These are phyloP conservation scores for Podospora conica DNA, from an alignment of 495 filamentous ascomycete genomes.

Conservation along the genomic window DNA sequence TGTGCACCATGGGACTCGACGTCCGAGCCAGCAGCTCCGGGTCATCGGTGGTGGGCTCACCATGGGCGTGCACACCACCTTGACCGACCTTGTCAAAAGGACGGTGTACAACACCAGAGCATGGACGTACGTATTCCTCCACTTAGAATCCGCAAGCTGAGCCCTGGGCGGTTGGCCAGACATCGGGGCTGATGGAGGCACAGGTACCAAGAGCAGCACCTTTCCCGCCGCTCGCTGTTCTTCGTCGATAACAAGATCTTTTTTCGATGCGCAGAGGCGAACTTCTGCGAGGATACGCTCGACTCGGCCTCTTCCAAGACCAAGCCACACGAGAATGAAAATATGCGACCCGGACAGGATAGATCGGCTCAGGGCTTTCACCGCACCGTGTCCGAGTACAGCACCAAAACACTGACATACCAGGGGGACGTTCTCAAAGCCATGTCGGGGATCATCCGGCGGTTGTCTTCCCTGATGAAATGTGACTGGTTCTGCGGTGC, in stretches of 20 bases:
- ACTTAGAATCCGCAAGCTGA: background rate
- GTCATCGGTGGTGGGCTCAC: background rate
- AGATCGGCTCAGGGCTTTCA: no score
- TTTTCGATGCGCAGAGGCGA: background rate
- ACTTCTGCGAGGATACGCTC: background rate
- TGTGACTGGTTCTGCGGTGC: background rate
- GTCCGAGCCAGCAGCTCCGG: background rate
- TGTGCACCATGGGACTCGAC: background rate
- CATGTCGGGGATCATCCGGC: background rate
- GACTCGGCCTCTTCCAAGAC: background rate
- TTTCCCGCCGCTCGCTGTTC: background rate
- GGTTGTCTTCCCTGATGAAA: background rate
- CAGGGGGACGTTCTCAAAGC: background rate
- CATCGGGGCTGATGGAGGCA: background rate
- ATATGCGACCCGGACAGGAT: no score
- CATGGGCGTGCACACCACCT: background rate
- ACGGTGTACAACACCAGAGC: constrained; percentile 5
- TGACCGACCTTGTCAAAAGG: background rate
- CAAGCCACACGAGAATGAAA: no score
- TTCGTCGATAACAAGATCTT: constrained; percentile 2
- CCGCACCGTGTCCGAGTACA: background rate
- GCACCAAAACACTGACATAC: background rate
- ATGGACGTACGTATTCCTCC: constrained; percentile 9
- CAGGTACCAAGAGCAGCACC: background rate
- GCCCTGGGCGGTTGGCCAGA: no score